Conservation (phyloP, 2,329 filamentous ascomycete species). For the Claviceps purpurea region DNA sequence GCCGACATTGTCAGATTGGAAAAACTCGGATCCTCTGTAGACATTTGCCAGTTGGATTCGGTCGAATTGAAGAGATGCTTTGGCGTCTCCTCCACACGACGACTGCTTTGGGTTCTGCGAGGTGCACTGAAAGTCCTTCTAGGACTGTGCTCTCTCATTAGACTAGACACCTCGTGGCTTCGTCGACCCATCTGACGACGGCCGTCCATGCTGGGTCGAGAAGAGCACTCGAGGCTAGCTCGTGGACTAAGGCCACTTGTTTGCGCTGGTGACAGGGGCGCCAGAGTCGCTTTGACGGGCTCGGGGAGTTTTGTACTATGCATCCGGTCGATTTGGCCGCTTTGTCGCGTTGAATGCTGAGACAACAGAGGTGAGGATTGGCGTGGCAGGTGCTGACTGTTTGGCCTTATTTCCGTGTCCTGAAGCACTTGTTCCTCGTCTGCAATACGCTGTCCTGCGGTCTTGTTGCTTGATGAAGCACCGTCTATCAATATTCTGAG, state of each 20-base stretch:
- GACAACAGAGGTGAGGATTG: constrained; percentile 3
- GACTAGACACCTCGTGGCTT: constrained; percentile 38
- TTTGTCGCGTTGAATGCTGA: constrained; percentile 10
- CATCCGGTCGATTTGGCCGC: constrained; percentile 16
- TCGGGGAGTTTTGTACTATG: constrained; percentile 35
- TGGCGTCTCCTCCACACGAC: constrained; percentile 25
- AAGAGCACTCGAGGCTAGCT: constrained; percentile 36
- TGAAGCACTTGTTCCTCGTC: constrained; percentile 7
- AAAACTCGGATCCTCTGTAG: constrained; percentile 57
- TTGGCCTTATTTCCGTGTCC: background rate
- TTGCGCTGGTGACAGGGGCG: constrained; percentile 31
- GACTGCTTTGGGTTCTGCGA: constrained; percentile 36
- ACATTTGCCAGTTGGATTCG: constrained; percentile 63
- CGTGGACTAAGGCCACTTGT: constrained; percentile 38
- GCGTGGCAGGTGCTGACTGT: background rate
- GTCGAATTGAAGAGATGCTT: constrained; percentile 48
- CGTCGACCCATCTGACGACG: constrained; percentile 32
- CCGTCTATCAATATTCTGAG: constrained; percentile 61
- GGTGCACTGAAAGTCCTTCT: constrained; percentile 52
- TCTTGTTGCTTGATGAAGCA: constrained; percentile 30
- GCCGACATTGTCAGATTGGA: constrained; percentile 58
- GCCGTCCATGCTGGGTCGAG: constrained; percentile 39
- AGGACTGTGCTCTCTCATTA: constrained; percentile 27
- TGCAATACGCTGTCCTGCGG: constrained; percentile 11
- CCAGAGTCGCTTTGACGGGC: constrained; percentile 47